Percentiles rank a stretch among this genome's conserved stretches.
phyloP scores from a whole-genome alignment of 2,329 filamentous ascomycete species.

The Penicillium occitanis region DNA sequence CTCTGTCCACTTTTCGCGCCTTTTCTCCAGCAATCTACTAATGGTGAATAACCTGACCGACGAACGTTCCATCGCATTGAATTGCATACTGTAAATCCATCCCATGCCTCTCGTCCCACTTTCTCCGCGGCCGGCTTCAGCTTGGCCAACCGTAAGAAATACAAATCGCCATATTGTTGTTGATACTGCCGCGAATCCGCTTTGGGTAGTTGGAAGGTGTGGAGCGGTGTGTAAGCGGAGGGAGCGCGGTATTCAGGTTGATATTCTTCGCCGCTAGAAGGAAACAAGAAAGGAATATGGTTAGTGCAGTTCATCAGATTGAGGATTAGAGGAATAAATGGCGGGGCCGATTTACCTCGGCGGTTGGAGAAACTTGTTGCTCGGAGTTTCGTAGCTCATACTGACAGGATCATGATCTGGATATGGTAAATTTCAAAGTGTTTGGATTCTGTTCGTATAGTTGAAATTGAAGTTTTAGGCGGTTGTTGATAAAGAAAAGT shows the following conservation, averaged over 20 bases:
- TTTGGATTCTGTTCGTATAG: not conserved
- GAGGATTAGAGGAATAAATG: not conserved
- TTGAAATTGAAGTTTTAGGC: not conserved
- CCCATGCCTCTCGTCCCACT: conserved; percentile 73
- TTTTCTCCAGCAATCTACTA: conserved; percentile 69
- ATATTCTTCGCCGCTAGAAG: conserved; percentile 28
- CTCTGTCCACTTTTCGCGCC: conserved; percentile 75
- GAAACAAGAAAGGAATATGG: not conserved
- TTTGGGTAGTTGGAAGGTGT: conserved; percentile 70
- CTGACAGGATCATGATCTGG: conserved; percentile 18
- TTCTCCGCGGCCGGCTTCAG: conserved; percentile 80
- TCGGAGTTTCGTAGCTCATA: conserved; percentile 14
- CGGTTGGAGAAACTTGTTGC: conserved; percentile 19
- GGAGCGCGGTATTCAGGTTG: conserved; percentile 53
- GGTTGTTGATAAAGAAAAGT: not conserved
- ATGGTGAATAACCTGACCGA: conserved; percentile 56
- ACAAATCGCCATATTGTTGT: conserved; percentile 97
- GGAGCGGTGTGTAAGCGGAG: conserved; percentile 70
- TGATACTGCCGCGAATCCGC: conserved; percentile 69
- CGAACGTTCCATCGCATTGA: conserved; percentile 63
- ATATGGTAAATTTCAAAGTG: not conserved
- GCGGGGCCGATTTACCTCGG: conserved; percentile 16
- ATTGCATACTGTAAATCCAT: conserved; percentile 60
- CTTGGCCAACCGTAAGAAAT: conserved; percentile 85
- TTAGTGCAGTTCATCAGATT: not conserved